These are phyloP conservation scores for Ceriops decandra DNA, from an alignment of 345 rosid genomes.

Conservation along the genomic window DNA sequence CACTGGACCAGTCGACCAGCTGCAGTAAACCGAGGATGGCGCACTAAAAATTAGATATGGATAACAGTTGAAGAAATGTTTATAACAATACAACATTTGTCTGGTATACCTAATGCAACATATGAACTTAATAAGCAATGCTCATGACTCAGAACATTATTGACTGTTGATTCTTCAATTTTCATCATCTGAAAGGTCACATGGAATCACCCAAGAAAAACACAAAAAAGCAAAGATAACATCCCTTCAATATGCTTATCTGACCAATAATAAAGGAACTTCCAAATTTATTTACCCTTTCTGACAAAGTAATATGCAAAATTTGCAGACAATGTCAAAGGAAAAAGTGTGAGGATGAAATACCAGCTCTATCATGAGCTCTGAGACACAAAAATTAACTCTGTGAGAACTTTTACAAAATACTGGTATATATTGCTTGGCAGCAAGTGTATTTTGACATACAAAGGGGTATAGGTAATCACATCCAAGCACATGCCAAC, in stretches of 20 bases:
- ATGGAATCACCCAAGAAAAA: background rate
- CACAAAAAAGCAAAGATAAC: background rate
- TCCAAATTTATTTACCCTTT: background rate
- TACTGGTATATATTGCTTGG: background rate
- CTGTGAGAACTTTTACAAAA: background rate
- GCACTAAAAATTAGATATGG: background rate
- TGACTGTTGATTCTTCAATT: background rate
- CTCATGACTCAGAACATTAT: no score
- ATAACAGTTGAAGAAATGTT: background rate
- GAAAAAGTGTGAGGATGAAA: background rate
- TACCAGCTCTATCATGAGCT: background rate
- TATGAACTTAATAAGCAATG: no score
- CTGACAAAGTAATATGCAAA: background rate
- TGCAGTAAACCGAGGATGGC: background rate
- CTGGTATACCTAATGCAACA: background rate
- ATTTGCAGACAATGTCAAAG: background rate
- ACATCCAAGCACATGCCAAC: conserved; percentile 1
- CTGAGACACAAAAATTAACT: background rate
- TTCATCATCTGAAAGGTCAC: no score
- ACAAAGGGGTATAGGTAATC: background rate
- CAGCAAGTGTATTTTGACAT: background rate
- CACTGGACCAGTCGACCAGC: background rate
- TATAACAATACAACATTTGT: background rate
- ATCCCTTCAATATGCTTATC: background rate
- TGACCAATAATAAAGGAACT: background rate